A percentile compares a stretch with the other conserved stretches of the same genome.
Conservation (phyloP, 2,329 filamentous ascomycete genomes). For the Pseudogymnoascus sp. region DNA sequence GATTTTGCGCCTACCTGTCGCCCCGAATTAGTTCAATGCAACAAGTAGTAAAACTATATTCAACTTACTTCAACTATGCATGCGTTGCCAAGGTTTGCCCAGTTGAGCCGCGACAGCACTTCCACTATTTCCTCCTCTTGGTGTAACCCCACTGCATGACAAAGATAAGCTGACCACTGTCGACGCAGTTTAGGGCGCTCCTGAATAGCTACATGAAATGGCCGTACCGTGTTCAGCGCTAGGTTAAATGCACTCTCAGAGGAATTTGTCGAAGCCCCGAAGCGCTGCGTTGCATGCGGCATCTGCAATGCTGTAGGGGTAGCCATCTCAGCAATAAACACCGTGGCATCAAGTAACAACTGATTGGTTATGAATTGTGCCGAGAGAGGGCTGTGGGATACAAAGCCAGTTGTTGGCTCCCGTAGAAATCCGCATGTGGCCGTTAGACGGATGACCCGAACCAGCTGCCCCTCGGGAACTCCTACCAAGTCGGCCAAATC, state of each 20-base stretch:
- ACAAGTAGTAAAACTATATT: neutral
- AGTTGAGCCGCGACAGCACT: constrained; percentile 25
- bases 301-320: constrained; percentile 32
- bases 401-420: constrained; percentile 27
- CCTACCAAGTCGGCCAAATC: constrained; percentile 37
- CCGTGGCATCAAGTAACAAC: constrained; percentile 31
- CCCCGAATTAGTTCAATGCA: neutral
- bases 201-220: constrained; percentile 16
- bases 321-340: constrained; percentile 33
- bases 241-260: constrained; percentile 19
- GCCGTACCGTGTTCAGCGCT: constrained; percentile 18
- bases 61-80: constrained; percentile 24
- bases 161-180: constrained; percentile 30
- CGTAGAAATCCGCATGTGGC: constrained; percentile 31
- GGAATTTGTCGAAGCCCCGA: neutral
- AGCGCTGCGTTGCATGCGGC: constrained; percentile 22
- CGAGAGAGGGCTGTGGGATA: constrained; percentile 35
- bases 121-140: constrained; percentile 21
- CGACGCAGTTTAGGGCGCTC: constrained; percentile 26
- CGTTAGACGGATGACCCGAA: constrained; percentile 31
- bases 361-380: constrained; percentile 31
- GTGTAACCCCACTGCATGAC: constrained; percentile 17
- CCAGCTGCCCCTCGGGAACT: constrained; percentile 33
- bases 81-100: constrained; percentile 24
- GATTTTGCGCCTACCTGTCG: constrained; percentile 15